Evolutionary conservation across 1,284 basidiomycete genomes (phyloP), one percentile per base, ranked within the genome.

Genomic region (Ceratorhiza oryzae-sativae): DNA sequence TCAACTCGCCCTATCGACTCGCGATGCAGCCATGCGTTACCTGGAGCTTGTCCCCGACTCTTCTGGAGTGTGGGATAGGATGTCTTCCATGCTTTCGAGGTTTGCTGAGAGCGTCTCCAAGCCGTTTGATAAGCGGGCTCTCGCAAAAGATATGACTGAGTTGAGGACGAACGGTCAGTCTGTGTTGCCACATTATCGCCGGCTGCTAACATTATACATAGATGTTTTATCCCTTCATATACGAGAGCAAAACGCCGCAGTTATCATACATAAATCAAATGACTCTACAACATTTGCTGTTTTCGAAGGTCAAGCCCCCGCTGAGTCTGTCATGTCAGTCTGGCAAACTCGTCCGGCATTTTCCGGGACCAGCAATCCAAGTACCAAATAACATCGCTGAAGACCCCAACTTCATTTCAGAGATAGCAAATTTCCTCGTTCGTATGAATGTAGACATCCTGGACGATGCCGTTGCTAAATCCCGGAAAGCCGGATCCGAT

Each of bases 241-340:
- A 25, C 77, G 79, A 18, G 79, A 79, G 0, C 84, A 86, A 74
- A 85, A 86, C 71, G 82, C 41, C 13, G 36, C 36, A 6, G 36
- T 39, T 39, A 39, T 39, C 13, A 39, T 39, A 6, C 36, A 13
- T 39, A 79, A 78, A 55, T 48, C 67, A 13, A 18, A 56, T 2
- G 71, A 75, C 0, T 58, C 74, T 3, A 77, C 79, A 0, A 76
- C 78, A 4, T 80, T 83, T 60, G 84, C 85, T 71, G 77, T 78
- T 18, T 86, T 85, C 73, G 82, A 85, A 72, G 80, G 80, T 8
- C 80, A 81, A 15, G 79, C 81, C 0, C 73, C 76, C 6, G 76
- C 77, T 15, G 75, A 73, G 1, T 74, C 71, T 1, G 79, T 85
- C 53, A 83, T 83, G 78, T 75, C 70, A 0, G 73, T 79, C 74